Percentiles rank a stretch among this genome's conserved stretches.
phyloP scores from a whole-genome alignment of 1,284 basidiomycete genomes.

The Heimioporus retisporus region DNA sequence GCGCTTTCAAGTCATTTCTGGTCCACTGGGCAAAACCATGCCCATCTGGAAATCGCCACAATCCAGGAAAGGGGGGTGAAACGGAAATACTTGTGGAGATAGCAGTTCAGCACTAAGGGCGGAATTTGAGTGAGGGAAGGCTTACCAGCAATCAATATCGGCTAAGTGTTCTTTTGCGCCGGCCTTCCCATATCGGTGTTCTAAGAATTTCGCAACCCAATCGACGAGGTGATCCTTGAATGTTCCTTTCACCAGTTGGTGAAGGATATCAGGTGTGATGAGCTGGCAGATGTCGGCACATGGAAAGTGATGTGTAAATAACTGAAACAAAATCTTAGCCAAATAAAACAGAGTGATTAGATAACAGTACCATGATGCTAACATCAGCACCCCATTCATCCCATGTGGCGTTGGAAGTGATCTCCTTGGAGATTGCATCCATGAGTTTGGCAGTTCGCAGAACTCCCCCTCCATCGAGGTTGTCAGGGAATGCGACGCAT shows the following conservation, averaged over 20 bases:
- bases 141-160: background rate
- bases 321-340: background rate
- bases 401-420: background rate
- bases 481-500: constrained; percentile 2
- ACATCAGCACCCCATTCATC: background rate
- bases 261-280: background rate
- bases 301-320: background rate
- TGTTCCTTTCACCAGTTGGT: background rate
- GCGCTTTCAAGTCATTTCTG: constrained; percentile 21
- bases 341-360: no score
- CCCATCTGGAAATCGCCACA: constrained; percentile 16
- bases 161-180: constrained; percentile 2
- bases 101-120: background rate
- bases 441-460: no score
- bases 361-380: no score
- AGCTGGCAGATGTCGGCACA: background rate
- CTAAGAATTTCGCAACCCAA: background rate
- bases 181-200: constrained; percentile 1
- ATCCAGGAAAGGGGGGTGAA: constrained; percentile 10
- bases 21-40: constrained; percentile 21
- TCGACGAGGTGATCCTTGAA: constrained; percentile 5
- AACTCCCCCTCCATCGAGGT: no score
- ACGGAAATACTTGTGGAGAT: constrained; percentile 8
- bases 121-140: background rate
- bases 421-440: background rate